Evolutionary conservation across 768 basidiomycete species (phyloP), one percentile per base, ranked within the genome.

Genomic region (Scleroderma bovista): DNA sequence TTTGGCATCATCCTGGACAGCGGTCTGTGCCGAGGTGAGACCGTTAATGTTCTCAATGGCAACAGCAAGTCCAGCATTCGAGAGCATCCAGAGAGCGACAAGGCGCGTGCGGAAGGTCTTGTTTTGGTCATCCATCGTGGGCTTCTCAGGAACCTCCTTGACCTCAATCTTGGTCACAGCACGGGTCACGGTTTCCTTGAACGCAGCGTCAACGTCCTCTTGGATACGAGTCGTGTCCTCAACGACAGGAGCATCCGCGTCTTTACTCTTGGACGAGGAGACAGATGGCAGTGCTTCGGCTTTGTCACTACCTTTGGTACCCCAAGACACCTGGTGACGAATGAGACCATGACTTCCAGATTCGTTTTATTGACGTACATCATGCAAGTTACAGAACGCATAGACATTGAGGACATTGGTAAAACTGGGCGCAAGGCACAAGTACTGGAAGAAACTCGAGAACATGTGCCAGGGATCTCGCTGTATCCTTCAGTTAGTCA

Each of bases 401-500:
- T 97, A 97, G 33, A 94, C 89, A 69, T 95, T 95, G 59, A 95
- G 78, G 40, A 98, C 86, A 64, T 96, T 97, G 32, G 86, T 93
- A 72, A 95, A 95, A 58, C 87, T 90, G 1, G 91, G 90, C 11
- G 95, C 95, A 50, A 98, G 68, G 60, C 84, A 84, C 44, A 95
- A 72, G 64, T 94, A 95, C 64, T 94, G 94, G 58, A 86, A 72
- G 77, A 96, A 93, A 58, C 90, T 93, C 22, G 90, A 89, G 69
- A 94, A 84, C 84, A 98, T 87, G 69, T 97, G 94, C 94, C 94
- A 97, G 5, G 94, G 94, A 69, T 97, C 94, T 54, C 90, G 84
- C 88, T 93, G 53, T 26, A 52, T 44, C n/a, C 39, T 19, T 22
- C 47, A 31, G 22, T 62, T 46, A 51, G 42, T 15, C 19, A 13